Percentiles rank a stretch among this genome's conserved stretches.
phyloP scores from a whole-genome alignment of 192 early-diverging fungal genomes.

The Entomortierella parvispora region DNA sequence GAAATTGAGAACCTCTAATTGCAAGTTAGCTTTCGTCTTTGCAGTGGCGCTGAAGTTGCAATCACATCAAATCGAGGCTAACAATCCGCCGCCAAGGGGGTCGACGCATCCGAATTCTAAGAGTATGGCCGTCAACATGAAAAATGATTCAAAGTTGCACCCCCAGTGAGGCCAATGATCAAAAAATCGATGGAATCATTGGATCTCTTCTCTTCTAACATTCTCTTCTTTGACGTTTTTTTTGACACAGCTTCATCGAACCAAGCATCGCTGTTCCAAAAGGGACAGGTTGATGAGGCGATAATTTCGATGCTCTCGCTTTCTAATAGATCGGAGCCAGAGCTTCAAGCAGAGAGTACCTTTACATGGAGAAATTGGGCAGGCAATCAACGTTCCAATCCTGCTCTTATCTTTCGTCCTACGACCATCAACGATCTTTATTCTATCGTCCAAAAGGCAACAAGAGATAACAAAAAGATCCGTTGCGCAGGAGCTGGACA shows the following conservation, averaged over 20 bases:
- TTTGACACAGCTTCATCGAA: constrained; percentile 2
- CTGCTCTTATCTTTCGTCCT: constrained; percentile 33
- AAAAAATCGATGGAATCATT: not conserved
- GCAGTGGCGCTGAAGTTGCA: not conserved
- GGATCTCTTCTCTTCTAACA: not conserved
- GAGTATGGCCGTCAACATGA: not conserved
- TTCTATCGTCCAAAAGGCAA: constrained; percentile 23
- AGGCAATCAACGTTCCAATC: constrained; percentile 14
- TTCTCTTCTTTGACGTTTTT: not conserved
- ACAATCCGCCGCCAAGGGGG: not conserved
- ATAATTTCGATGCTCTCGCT: not conserved
- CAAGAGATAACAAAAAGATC: constrained; percentile 11
- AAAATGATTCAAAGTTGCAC: not conserved
- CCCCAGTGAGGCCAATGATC: constrained; percentile 1
- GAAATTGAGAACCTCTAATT: constrained; percentile 2
- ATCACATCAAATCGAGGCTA: not conserved
- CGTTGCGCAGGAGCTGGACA: constrained; percentile 37
- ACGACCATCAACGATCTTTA: constrained; percentile 18
- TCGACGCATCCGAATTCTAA: not conserved
- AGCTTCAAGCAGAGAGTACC: not conserved
- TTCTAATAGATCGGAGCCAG: constrained; percentile 1
- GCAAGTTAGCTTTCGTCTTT: not conserved
- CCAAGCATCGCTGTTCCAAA: not conserved
- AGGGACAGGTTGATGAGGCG: not conserved
- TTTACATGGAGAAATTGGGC: constrained; percentile 32